phyloP scores from a whole-genome alignment of 805 yeast species.

The Debaryomyces prosopidis region DNA sequence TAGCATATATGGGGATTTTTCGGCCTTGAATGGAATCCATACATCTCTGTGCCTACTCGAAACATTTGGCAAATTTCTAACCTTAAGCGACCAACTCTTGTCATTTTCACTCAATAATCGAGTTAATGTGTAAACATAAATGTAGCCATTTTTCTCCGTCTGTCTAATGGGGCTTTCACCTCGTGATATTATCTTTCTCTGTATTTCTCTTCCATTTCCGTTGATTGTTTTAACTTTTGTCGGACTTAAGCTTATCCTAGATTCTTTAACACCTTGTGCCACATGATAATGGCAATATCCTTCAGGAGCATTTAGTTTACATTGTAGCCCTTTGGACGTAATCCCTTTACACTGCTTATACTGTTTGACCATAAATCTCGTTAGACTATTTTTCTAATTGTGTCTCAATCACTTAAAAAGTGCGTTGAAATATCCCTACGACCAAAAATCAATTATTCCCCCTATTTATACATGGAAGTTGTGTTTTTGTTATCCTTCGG shows the following conservation, averaged over 20 bases:
- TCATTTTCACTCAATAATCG: constrained; percentile 29
- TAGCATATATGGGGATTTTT: constrained; percentile 36
- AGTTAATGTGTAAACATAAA: constrained; percentile 51
- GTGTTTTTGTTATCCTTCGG: too few relatives aligned
- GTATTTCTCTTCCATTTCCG: too few relatives aligned
- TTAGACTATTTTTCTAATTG: too few relatives aligned
- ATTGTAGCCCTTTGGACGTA: constrained; percentile 41
- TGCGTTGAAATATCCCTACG: too few relatives aligned
- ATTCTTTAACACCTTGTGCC: constrained; percentile 6
- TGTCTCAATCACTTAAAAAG: too few relatives aligned
- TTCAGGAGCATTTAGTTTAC: constrained; percentile 26
- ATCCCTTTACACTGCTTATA: constrained; percentile 36
- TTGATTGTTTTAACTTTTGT: too few relatives aligned
- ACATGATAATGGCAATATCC: constrained; percentile 38
- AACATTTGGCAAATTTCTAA: constrained; percentile 28
- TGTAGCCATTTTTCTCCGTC: constrained; percentile 34
- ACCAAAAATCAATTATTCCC: too few relatives aligned
- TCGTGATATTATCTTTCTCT: too few relatives aligned
- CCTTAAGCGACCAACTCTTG: constrained; percentile 38
- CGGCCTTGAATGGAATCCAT: constrained; percentile 37
- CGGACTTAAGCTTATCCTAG: too few relatives aligned
- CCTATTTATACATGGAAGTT: too few relatives aligned
- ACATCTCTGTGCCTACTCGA: constrained; percentile 17
- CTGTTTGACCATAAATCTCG: constrained; percentile 1
- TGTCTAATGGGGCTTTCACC: neutral